These are phyloP conservation scores for Globisporangium paddicum DNA, from an alignment of 352 stramenopile species.

Conservation along the genomic window DNA sequence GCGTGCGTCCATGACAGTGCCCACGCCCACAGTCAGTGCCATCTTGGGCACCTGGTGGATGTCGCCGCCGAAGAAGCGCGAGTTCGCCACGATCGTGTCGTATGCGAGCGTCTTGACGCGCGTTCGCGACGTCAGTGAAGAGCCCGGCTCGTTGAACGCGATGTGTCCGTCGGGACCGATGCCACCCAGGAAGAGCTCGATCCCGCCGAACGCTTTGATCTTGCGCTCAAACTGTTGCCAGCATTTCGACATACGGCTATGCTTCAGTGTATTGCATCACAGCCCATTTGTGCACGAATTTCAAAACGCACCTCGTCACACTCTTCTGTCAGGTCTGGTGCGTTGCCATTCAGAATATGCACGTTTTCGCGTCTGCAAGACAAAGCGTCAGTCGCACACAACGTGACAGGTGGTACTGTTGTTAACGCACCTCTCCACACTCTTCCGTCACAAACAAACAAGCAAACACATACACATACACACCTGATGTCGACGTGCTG, in stretches of 20 bases:
- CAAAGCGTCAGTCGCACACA: neutral
- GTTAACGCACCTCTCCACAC: too few species aligned
- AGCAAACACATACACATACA: neutral
- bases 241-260: too few species aligned
- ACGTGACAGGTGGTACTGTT: neutral
- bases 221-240: constrained; percentile 75
- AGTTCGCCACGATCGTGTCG: constrained; percentile 88
- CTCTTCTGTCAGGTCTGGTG: constrained; percentile 63
- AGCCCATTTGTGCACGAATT: too few species aligned
- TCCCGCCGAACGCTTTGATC: constrained; percentile 77
- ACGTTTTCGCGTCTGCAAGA: constrained; percentile 69
- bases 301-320: constrained; percentile 62
- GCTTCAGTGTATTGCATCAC: too few species aligned
- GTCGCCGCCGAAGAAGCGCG: constrained; percentile 82
- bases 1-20: constrained; percentile 83
- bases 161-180: constrained; percentile 93
- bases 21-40: constrained; percentile 86
- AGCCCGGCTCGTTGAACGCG: constrained; percentile 91
- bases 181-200: constrained; percentile 90
- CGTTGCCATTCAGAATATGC: constrained; percentile 86
- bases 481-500: constrained; percentile 86
- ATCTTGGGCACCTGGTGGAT: constrained; percentile 84
- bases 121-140: constrained; percentile 72
- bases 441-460: too few species aligned
- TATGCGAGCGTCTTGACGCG: constrained; percentile 89